A percentile compares a stretch with the other conserved stretches of the same genome.
phyloP scores from a whole-genome alignment of 208 protist species.

The Endotrypanum monterogeii region DNA sequence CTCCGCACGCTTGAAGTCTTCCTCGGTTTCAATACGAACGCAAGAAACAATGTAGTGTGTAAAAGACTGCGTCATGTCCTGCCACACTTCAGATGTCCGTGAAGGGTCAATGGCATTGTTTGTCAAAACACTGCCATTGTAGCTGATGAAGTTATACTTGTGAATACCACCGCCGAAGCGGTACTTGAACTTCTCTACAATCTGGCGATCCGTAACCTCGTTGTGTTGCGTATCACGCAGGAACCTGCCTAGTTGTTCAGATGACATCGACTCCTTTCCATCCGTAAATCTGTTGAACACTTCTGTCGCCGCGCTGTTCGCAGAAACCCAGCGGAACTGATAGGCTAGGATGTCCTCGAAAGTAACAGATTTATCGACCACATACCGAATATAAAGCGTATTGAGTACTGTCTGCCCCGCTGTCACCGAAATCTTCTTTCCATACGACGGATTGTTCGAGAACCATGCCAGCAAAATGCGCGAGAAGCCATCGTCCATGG shows the following conservation, averaged over 20 bases:
- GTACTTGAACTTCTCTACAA: conserved; percentile 86
- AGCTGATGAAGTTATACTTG: conserved; percentile 87
- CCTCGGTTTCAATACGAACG: conserved; percentile 62
- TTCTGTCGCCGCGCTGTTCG: conserved; percentile 69
- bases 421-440: conserved; percentile 38
- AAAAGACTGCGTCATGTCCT: conserved; percentile 91
- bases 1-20: conserved; percentile 62
- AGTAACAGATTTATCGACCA: conserved; percentile 34
- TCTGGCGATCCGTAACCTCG: conserved; percentile 73
- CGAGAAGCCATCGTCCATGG: conserved; percentile 84
- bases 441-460: conserved; percentile 55
- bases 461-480: conserved; percentile 81
- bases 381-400: conserved; percentile 65
- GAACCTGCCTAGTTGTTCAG: conserved; percentile 80
- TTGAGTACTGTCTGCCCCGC: conserved; percentile 55
- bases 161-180: conserved; percentile 85
- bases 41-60: conserved; percentile 78
- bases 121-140: conserved; percentile 76
- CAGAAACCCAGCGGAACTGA: conserved; percentile 64
- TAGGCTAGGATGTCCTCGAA: conserved; percentile 73
- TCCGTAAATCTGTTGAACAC: conserved; percentile 77
- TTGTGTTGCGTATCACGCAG: conserved; percentile 69
- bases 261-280: conserved; percentile 63
- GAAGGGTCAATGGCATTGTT: conserved; percentile 84
- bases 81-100: conserved; percentile 78